Evolutionary conservation across 495 filamentous ascomycete genomes (phyloP).

Genomic region (Trichoderma reesei): DNA sequence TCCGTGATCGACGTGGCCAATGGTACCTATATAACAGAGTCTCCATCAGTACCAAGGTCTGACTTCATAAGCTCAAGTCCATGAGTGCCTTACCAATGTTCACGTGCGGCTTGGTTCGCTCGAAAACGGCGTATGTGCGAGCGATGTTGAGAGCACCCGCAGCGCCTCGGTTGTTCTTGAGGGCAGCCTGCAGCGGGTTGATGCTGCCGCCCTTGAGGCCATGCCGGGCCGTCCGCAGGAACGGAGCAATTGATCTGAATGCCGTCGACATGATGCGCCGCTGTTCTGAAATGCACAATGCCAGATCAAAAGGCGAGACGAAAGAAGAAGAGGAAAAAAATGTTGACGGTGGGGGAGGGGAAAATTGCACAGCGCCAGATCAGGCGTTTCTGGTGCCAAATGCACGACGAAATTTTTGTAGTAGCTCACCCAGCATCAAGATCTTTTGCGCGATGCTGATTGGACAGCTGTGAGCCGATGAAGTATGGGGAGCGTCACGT

Average conservation of each 20-base stretch:
- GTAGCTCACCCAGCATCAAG: not conserved
- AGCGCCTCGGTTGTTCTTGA: slow-evolving; percentile 50
- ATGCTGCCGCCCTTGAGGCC: slow-evolving; percentile 51
- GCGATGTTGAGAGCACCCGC: slow-evolving; percentile 54
- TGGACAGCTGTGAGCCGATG: not conserved
- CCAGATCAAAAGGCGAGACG: slow-evolving; percentile 1
- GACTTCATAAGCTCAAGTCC: not conserved
- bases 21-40: slow-evolving; percentile 55
- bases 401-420: slow-evolving; percentile 3
- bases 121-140: slow-evolving; percentile 69
- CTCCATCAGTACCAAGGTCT: slow-evolving; percentile 15
- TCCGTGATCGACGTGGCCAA: slow-evolving; percentile 98
- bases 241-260: slow-evolving; percentile 54
- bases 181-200: slow-evolving; percentile 55
- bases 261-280: slow-evolving; percentile 47
- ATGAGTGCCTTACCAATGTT: slow-evolving; percentile 69
- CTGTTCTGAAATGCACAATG: not conserved
- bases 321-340: not conserved
- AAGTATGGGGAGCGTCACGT: not conserved
- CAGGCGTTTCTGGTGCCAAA: slow-evolving; percentile 6
- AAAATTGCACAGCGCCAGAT: slow-evolving; percentile 2
- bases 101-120: slow-evolving; percentile 92
- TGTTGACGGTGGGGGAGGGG: slow-evolving; percentile 4
- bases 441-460: not conserved
- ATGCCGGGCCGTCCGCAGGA: slow-evolving; percentile 57